A percentile compares a stretch with the other conserved stretches of the same genome.
Conservation (phyloP, 2,329 filamentous ascomycete species). For the Fusarium sp. region DNA sequence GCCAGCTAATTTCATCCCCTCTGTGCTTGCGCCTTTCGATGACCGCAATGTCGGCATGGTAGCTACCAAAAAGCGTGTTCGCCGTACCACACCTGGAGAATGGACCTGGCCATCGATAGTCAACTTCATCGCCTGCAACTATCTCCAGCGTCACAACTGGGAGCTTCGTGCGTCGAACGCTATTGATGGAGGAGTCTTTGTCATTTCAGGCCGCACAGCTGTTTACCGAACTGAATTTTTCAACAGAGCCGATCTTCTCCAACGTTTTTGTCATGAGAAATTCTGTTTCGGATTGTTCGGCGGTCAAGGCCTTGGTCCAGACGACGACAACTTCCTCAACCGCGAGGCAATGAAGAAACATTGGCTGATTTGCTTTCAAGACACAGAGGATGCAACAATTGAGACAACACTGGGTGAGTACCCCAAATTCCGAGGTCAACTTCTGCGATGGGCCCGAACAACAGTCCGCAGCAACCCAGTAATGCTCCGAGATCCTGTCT, state of each 20-base stretch:
- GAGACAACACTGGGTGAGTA: constrained; percentile 66
- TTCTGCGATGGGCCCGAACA: constrained; percentile 69
- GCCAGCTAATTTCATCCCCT: constrained; percentile 58
- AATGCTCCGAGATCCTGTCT: constrained; percentile 60
- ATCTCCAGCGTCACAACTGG: constrained; percentile 73
- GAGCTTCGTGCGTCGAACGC: constrained; percentile 69
- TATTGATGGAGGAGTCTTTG: constrained; percentile 70
- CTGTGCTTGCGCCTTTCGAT: constrained; percentile 60
- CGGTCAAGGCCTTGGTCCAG: constrained; percentile 57
- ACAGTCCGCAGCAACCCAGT: constrained; percentile 69
- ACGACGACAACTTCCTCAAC: constrained; percentile 74
- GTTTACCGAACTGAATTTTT: constrained; percentile 66
- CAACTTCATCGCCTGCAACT: constrained; percentile 70
- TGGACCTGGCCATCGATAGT: constrained; percentile 54
- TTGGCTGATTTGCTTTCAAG: constrained; percentile 69
- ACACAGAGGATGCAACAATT: constrained; percentile 61
- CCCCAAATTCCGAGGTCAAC: constrained; percentile 65
- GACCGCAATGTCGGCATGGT: constrained; percentile 65
- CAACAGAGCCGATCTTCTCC: constrained; percentile 57
- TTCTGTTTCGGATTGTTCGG: constrained; percentile 61
- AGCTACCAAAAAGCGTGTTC: constrained; percentile 68
- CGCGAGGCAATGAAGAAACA: constrained; percentile 63
- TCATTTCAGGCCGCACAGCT: constrained; percentile 69
- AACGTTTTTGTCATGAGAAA: constrained; percentile 62
- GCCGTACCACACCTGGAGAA: constrained; percentile 52